phyloP scores from a whole-genome alignment of 2,329 filamentous ascomycete species.

The Akanthomyces muscarius region DNA sequence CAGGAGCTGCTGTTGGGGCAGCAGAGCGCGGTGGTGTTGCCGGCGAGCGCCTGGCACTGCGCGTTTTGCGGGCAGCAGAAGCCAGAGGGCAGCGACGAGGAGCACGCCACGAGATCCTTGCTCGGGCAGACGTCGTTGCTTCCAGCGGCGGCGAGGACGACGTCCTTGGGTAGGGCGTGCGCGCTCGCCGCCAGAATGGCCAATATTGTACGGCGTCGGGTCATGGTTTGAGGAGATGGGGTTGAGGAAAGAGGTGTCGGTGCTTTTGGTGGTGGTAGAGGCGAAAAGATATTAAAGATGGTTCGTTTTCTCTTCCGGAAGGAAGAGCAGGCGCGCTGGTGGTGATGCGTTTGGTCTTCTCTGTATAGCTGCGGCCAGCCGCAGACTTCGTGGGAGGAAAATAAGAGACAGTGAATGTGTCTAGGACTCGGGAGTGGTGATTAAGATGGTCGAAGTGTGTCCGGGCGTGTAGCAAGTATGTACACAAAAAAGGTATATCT shows the following conservation, averaged over 20 bases:
- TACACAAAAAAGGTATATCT: not conserved
- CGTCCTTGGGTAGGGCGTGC: not conserved
- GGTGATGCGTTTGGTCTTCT: not conserved
- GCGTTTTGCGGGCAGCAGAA: slow-evolving; percentile 58
- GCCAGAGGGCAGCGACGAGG: not conserved
- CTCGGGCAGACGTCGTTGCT: not conserved
- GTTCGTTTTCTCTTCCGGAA: not conserved
- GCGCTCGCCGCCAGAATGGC: not conserved
- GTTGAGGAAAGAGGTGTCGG: no score
- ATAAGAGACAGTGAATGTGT: not conserved
- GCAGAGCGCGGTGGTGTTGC: slow-evolving; percentile 64
- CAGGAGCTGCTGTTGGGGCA: slow-evolving; percentile 60
- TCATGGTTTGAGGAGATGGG: not conserved
- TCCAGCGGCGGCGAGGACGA: not conserved
- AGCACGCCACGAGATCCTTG: not conserved
- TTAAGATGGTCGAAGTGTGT: not conserved
- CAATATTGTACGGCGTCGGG: slow-evolving; percentile 1
- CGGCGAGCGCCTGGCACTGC: slow-evolving; percentile 59
- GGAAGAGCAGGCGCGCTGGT: not conserved
- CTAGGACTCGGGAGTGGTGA: not conserved
- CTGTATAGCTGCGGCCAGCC: slow-evolving; percentile 10
- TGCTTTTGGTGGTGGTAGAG: not conserved
- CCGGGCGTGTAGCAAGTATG: not conserved
- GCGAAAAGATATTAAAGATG: not conserved
- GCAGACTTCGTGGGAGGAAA: not conserved